These are phyloP conservation scores for Suillus paluster DNA, from an alignment of 768 basidiomycete genomes.

Conservation along the genomic window DNA sequence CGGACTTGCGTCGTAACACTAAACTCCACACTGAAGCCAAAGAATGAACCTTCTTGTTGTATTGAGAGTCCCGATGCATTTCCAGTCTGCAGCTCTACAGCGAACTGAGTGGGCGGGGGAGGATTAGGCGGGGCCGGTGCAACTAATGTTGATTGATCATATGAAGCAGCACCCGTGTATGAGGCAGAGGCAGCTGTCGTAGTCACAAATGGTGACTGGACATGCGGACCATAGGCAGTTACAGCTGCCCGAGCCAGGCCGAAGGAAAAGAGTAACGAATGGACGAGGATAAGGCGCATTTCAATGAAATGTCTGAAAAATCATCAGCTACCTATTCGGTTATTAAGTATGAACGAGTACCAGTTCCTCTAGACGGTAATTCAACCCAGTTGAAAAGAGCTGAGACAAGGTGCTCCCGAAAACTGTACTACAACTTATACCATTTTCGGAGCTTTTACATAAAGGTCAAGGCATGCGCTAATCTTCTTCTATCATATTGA, in stretches of 20 bases:
- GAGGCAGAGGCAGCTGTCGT: slow-evolving; percentile 41
- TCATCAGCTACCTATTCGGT: neutral
- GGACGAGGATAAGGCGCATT: slow-evolving; percentile 30
- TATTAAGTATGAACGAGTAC: slow-evolving; percentile 1
- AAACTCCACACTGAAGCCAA: slow-evolving; percentile 79
- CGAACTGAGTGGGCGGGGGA: slow-evolving; percentile 46
- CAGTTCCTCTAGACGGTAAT: slow-evolving; percentile 18
- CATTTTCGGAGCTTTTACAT: slow-evolving; percentile 11
- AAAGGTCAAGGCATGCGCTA: neutral
- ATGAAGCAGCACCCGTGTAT: slow-evolving; percentile 54
- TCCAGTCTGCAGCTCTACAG: slow-evolving; percentile 43
- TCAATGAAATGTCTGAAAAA: slow-evolving; percentile 2
- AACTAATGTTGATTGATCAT: slow-evolving; percentile 53
- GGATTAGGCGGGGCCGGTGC: slow-evolving; percentile 56
- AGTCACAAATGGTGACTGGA: slow-evolving; percentile 30
- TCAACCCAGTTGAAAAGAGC: neutral
- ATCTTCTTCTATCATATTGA: too few relatives aligned
- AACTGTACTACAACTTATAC: slow-evolving; percentile 13
- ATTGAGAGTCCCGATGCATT: slow-evolving; percentile 42
- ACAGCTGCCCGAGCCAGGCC: slow-evolving; percentile 18
- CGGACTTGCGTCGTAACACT: slow-evolving; percentile 69
- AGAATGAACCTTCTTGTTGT: slow-evolving; percentile 57
- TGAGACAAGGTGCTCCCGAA: neutral
- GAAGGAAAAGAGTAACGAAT: slow-evolving; percentile 23
- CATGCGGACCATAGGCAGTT: slow-evolving; percentile 28